Evolutionary conservation across 768 basidiomycete genomes (phyloP).

Genomic region (Xerocomus brunneocitrinus): DNA sequence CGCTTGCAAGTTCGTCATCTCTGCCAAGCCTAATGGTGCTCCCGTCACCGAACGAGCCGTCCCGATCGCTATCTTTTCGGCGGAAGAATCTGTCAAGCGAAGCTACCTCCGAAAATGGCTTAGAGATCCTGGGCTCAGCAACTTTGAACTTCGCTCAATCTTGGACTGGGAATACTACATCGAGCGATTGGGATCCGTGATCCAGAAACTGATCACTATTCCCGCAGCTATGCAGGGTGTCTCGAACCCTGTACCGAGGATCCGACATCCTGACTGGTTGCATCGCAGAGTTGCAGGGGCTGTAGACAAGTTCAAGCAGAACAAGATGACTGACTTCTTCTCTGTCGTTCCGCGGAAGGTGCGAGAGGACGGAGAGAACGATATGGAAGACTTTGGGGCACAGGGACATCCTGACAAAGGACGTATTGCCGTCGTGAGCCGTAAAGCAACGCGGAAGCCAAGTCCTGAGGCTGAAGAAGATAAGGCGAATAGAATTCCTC

Average conservation of each 20-base stretch:
- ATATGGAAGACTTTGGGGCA: constrained; percentile 60
- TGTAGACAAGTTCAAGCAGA: constrained; percentile 97
- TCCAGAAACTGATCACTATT: constrained; percentile 98
- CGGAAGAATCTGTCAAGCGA: constrained; percentile 87
- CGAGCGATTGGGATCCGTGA: constrained; percentile 93
- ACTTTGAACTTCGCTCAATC: constrained; percentile 90
- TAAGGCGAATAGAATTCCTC: constrained; percentile 25
- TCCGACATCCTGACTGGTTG: constrained; percentile 97
- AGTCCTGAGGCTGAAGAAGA: constrained; percentile 40
- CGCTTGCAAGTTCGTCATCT: constrained; percentile 98
- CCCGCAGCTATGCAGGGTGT: constrained; percentile 99
- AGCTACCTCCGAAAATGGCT: constrained; percentile 94
- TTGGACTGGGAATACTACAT: constrained; percentile 99
- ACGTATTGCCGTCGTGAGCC: constrained; percentile 52
- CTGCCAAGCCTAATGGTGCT: constrained; percentile 84
- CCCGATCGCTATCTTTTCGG: constrained; percentile 96
- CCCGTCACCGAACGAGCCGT: constrained; percentile 97
- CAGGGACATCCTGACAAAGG: constrained; percentile 25
- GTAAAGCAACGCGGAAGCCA: constrained; percentile 39
- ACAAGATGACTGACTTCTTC: constrained; percentile 97
- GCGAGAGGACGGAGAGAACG: constrained; percentile 24
- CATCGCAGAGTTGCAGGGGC: constrained; percentile 83
- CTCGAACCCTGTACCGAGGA: constrained; percentile 90
- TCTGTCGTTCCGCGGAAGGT: constrained; percentile 14
- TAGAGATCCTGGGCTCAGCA: constrained; percentile 82